These are phyloP conservation scores for Hyaloraphidium curvatum DNA, from an alignment of 192 early-diverging fungal genomes.

Conservation along the genomic window DNA sequence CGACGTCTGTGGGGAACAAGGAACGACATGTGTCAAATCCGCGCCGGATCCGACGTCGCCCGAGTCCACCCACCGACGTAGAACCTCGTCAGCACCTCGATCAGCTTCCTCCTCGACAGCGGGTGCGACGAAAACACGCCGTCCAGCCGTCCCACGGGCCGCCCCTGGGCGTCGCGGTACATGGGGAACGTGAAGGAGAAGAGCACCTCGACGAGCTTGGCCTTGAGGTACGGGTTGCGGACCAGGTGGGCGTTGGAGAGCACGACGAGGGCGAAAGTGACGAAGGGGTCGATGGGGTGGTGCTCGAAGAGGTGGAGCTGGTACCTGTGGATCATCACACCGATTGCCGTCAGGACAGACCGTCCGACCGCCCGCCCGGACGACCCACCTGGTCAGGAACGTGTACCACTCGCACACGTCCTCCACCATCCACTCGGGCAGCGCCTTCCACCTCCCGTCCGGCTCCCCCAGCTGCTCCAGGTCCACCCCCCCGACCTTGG, in stretches of 20 bases:
- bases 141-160: constrained; percentile 18
- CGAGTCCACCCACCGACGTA: constrained; percentile 56
- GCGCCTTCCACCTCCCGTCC: constrained; percentile 9
- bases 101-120: constrained; percentile 51
- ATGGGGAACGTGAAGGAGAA: constrained; percentile 54
- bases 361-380: constrained; percentile 13
- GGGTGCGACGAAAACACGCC: constrained; percentile 47
- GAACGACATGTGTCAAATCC: background rate
- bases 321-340: constrained; percentile 11
- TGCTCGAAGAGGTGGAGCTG: constrained; percentile 21
- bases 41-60: background rate
- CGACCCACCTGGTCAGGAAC: constrained; percentile 37
- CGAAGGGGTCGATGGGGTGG: constrained; percentile 22
- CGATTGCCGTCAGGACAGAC: constrained; percentile 15
- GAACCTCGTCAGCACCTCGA: constrained; percentile 68
- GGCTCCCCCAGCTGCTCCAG: background rate
- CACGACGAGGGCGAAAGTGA: constrained; percentile 56
- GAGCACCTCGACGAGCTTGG: constrained; percentile 72
- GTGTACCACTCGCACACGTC: constrained; percentile 68
- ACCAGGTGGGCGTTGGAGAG: constrained; percentile 57
- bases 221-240: constrained; percentile 89
- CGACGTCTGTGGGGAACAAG: constrained; percentile 43
- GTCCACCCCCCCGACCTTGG: constrained; percentile 17
- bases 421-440: constrained; percentile 86
- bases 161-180: constrained; percentile 19